phyloP scores from a whole-genome alignment of 352 stramenopile species.

The Pythium utonaiense region DNA sequence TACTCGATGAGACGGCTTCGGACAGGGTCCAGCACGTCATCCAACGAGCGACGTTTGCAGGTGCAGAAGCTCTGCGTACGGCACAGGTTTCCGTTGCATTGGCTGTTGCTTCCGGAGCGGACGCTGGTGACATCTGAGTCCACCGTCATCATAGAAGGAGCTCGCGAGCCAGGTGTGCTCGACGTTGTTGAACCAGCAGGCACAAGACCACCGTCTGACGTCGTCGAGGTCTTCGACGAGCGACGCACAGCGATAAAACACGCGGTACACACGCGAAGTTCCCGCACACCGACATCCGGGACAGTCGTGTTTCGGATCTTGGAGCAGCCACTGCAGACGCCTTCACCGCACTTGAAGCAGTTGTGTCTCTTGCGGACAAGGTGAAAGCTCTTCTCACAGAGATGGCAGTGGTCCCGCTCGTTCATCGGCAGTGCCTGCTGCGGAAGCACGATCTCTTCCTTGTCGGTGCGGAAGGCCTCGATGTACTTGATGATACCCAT shows the following conservation, averaged over 20 bases:
- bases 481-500: slow-evolving; percentile 87
- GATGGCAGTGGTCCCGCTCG: slow-evolving; percentile 63
- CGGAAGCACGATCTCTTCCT: slow-evolving; percentile 69
- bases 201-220: slow-evolving; percentile 12
- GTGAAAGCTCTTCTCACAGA: slow-evolving; percentile 78
- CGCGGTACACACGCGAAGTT: slow-evolving; percentile 74
- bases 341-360: slow-evolving; percentile 82
- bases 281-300: slow-evolving; percentile 63
- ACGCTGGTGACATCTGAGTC: slow-evolving; percentile 24
- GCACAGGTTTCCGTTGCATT: slow-evolving; percentile 1
- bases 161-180: slow-evolving; percentile 7
- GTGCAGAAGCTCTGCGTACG: slow-evolving; percentile 51
- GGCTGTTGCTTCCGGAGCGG: slow-evolving; percentile 9
- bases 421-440: slow-evolving; percentile 75
- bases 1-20: slow-evolving; percentile 76
- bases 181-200: neutral
- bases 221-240: slow-evolving; percentile 35
- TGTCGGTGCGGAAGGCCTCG: slow-evolving; percentile 62
- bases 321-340: slow-evolving; percentile 77
- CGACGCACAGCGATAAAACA: slow-evolving; percentile 71
- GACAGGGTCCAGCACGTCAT: slow-evolving; percentile 70
- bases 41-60: slow-evolving; percentile 60
- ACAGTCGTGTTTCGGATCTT: slow-evolving; percentile 59
- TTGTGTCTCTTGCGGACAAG: slow-evolving; percentile 72
- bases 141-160: slow-evolving; percentile 1